These are phyloP conservation scores for Dichotomopilus funicola DNA, from an alignment of 2,329 filamentous ascomycete genomes.

Conservation along the genomic window DNA sequence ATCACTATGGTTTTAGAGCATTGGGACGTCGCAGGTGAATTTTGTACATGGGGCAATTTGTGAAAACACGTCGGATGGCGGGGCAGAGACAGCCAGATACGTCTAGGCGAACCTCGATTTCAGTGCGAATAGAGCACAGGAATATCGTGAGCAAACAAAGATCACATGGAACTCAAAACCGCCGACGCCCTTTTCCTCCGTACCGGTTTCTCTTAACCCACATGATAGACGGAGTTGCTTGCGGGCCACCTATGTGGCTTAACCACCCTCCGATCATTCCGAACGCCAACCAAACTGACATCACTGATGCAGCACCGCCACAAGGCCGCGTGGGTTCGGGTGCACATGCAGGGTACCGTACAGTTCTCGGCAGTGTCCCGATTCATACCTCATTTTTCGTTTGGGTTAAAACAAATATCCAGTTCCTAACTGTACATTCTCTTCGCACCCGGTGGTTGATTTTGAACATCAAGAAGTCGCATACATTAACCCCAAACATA, in stretches of 20 bases:
- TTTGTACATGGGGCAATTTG: slow-evolving; percentile 17
- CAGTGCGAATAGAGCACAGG: slow-evolving; percentile 11
- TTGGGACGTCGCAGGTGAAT: slow-evolving; percentile 16
- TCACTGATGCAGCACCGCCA: slow-evolving; percentile 3
- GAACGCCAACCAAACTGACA: not conserved
- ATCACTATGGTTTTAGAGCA: slow-evolving; percentile 20
- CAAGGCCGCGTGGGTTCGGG: not conserved
- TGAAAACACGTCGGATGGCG: slow-evolving; percentile 12
- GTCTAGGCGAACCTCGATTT: slow-evolving; percentile 6
- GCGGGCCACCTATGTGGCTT: slow-evolving; percentile 1
- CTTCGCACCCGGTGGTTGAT: no score
- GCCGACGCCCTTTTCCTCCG: not conserved
- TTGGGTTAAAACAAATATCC: no score
- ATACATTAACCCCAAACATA: no score
- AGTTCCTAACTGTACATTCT: no score
- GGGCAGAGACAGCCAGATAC: slow-evolving; percentile 10
- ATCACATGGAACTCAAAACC: slow-evolving; percentile 3
- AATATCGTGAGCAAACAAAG: slow-evolving; percentile 3
- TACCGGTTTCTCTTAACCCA: no score
- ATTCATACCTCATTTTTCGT: no score
- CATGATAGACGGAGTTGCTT: not conserved
- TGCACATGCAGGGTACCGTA: no score
- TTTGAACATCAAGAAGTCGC: no score
- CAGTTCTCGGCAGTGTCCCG: no score
- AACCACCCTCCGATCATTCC: not conserved